These are phyloP conservation scores for Fragilariopsis cylindrus DNA, from an alignment of 108 stramenopile species.

Conservation along the genomic window DNA sequence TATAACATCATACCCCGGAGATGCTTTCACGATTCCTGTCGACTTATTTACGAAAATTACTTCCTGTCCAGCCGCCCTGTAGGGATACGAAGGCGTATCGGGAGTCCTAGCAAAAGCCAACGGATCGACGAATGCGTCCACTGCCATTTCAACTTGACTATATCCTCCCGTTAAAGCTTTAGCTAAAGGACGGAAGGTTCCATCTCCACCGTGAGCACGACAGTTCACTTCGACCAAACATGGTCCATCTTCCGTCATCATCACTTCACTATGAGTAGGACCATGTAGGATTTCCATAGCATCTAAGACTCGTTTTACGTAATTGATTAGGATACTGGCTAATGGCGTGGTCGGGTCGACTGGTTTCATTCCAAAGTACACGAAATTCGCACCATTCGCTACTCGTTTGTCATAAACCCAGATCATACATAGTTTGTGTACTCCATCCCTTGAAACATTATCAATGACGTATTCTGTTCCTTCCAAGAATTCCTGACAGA, in stretches of 20 bases:
- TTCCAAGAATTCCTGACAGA: constrained; percentile 89
- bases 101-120: constrained; percentile 54
- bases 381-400: constrained; percentile 82
- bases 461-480: constrained; percentile 94
- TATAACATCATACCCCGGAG: constrained; percentile 79
- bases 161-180: constrained; percentile 73
- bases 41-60: constrained; percentile 69
- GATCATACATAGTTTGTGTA: constrained; percentile 88
- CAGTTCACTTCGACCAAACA: constrained; percentile 86
- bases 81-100: constrained; percentile 63
- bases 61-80: constrained; percentile 71
- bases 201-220: constrained; percentile 94
- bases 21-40: constrained; percentile 66
- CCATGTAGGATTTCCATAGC: constrained; percentile 70
- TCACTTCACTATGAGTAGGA: constrained; percentile 80
- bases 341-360: constrained; percentile 57
- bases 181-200: constrained; percentile 86
- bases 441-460: constrained; percentile 79
- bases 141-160: constrained; percentile 78
- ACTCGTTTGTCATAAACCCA: constrained; percentile 94
- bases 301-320: constrained; percentile 74
- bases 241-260: constrained; percentile 78
- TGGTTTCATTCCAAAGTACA: constrained; percentile 71
- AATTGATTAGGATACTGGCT: constrained; percentile 78
- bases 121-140: constrained; percentile 81